Evolutionary conservation across 257 asterid species (phyloP), one percentile per base, ranked within the genome.

Genomic region (Apocynum venetum): DNA sequence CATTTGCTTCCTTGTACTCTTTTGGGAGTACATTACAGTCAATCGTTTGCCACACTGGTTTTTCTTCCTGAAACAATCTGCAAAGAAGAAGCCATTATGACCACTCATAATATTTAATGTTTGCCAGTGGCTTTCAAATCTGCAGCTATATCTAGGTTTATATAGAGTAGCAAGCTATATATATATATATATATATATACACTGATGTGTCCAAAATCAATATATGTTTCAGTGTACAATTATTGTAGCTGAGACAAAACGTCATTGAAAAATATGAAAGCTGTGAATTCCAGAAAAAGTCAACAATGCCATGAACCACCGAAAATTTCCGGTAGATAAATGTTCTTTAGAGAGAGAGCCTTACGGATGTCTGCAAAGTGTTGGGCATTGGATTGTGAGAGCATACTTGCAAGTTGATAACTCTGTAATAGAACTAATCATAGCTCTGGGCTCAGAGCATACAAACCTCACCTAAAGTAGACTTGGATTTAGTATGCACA

Each of bases 321-420:
- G 31, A 14, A 3, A 36, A 61, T 4, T 35, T 63, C 68, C 6
- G 10, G 8, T 63, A 35, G 44, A 63, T 38, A 31, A 63, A 63
- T 31, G 11, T 57, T 57, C 38, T 17, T 44, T 19, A 73, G 41
- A 17, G 67, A 8, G 77, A 64, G 78, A 78, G 61, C 79, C 97
- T 90, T 87, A 96, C 99, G 95, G 99, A 84, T 96, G 99, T 83
- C 89, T 91, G 97, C 98, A 96, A 52, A 96, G 99, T 3, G 85
- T 86, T 60, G 99, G 98, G 81, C 95, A 88, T n/a, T 96, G 97
- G 72, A 96, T 84, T 68, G 99, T 96, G 82, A 93, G 93, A 46
- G 98, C 99, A 79, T 96, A 93, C 83, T 89, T 96, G 96, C 99
- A 93, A 61, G 99, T 96, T 78, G 99, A 90, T 85, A 96, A 73